Conservation (phyloP, 2,329 filamentous ascomycete genomes). For the Sporothrix euskadiensis region DNA sequence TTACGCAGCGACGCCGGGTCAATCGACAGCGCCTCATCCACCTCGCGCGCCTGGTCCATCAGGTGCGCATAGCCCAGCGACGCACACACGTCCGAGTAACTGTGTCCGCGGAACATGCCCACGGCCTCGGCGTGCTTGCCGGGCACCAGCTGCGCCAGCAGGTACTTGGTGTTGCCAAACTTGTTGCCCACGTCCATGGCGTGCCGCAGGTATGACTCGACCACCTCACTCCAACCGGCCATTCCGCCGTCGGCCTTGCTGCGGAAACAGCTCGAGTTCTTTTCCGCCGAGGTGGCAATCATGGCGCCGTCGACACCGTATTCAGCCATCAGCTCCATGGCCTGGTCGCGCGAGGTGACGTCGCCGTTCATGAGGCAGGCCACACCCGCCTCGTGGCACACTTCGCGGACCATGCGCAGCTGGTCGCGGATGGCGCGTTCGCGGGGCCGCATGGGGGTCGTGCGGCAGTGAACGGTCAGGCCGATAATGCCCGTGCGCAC, state of each 20-base stretch:
- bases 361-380: constrained; percentile 97
- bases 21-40: constrained; percentile 65
- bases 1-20: constrained; percentile 47
- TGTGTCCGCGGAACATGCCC: constrained; percentile 64
- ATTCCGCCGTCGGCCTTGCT: constrained; percentile 66
- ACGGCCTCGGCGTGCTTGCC: constrained; percentile 69
- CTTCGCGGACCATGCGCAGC: constrained; percentile 75
- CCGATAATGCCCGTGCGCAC: constrained; percentile 88
- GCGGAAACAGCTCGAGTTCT: constrained; percentile 86
- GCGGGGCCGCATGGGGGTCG: constrained; percentile 89
- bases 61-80: constrained; percentile 62
- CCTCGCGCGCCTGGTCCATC: constrained; percentile 60
- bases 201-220: constrained; percentile 70
- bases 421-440: constrained; percentile 85
- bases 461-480: constrained; percentile 92
- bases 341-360: constrained; percentile 73
- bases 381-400: constrained; percentile 82
- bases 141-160: constrained; percentile 81
- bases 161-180: constrained; percentile 90
- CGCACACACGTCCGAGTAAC: constrained; percentile 69
- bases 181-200: constrained; percentile 79
- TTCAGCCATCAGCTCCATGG: constrained; percentile 68
- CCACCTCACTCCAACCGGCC: constrained; percentile 74
- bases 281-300: constrained; percentile 92
- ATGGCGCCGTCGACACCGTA: constrained; percentile 92